Base-by-base conservation (phyloP, 352 stramenopile genomes). In the Phytophthora sp. region DNA sequence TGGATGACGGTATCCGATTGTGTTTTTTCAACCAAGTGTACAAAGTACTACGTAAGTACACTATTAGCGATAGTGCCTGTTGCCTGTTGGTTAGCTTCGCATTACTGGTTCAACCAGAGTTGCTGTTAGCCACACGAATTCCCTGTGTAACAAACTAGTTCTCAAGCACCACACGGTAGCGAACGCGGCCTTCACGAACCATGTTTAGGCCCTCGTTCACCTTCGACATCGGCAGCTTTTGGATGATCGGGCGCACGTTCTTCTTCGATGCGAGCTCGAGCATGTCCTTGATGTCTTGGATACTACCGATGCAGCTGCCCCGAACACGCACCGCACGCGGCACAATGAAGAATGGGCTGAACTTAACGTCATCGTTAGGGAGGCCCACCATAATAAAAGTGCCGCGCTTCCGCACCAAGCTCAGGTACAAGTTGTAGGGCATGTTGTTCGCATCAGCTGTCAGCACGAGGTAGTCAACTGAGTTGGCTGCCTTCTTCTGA, bases 231-330 rank as follows among this genome's bases (percentile, higher is more conserved):
- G 76, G 68, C 42, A 84, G 32, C 37, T 71, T 79, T 52, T 86
- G 54, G 32, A 86, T 79, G 15, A 82, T 54, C 3, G 76, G 60
- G 10, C 65, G 64, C 12, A 94, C 80, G n/a, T 90, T 73, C 57
- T 89, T 74, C 38, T 76, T 62, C 21, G 63, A 74, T 24, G 83
- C 94, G 41, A 94, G 82, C 27, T 90, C 66, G 1, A 96, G 68
- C 82, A 97, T 92, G 23, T 89, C 77, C 65, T 94, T 58, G 17
- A 49, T 21, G 20, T 43, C 50, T 20, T 34, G n/a, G 18, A 45
- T 30, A n/a, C 43, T 51, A 3, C 38, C 53, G 11, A 61, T 61
- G 20, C 20, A 53, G 21, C 52, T 61, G 5, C 52, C 52, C 43
- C 26, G 50, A 2, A 57, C 21, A 12, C 50, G 34, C 28, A 39